These are phyloP conservation scores for Graphium sp. DNA, from an alignment of 2,329 filamentous ascomycete genomes.

Conservation along the genomic window DNA sequence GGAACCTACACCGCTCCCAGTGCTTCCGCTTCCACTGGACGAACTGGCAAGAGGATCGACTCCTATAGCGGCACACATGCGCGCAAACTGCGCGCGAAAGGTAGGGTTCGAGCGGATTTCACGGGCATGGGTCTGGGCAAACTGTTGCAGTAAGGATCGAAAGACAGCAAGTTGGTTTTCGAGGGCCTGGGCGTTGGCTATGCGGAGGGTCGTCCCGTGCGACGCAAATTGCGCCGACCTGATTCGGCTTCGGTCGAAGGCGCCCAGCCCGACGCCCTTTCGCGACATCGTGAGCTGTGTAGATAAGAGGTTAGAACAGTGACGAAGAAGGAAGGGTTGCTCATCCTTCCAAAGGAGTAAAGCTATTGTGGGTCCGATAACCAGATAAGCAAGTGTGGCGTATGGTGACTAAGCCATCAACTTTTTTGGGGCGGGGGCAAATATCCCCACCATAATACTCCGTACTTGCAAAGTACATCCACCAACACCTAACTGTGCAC, in stretches of 20 bases:
- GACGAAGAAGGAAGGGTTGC: too few relatives aligned
- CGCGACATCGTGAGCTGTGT: constrained; percentile 53
- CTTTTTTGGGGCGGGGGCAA: too few relatives aligned
- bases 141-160: constrained; percentile 86
- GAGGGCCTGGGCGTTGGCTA: constrained; percentile 67
- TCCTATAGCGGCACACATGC: constrained; percentile 95
- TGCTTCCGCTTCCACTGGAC: constrained; percentile 17
- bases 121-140: constrained; percentile 83
- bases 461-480: too few relatives aligned
- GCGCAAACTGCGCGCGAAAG: constrained; percentile 92
- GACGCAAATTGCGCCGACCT: constrained; percentile 79
- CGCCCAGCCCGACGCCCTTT: constrained; percentile 78
- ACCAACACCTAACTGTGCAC: too few relatives aligned
- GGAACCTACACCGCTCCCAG: constrained; percentile 37
- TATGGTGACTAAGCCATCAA: too few relatives aligned
- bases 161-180: constrained; percentile 92
- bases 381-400: too few relatives aligned
- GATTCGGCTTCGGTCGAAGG: constrained; percentile 72
- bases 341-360: too few relatives aligned
- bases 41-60: constrained; percentile 70
- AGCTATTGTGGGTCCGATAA: too few relatives aligned
- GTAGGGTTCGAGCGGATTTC: constrained; percentile 91
- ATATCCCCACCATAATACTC: too few relatives aligned
- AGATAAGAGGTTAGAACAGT: too few relatives aligned
- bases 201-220: constrained; percentile 77